Evolutionary conservation across 768 basidiomycete genomes (phyloP), one percentile per base, ranked within the genome.

Genomic region (Austroboletus eburneus): DNA sequence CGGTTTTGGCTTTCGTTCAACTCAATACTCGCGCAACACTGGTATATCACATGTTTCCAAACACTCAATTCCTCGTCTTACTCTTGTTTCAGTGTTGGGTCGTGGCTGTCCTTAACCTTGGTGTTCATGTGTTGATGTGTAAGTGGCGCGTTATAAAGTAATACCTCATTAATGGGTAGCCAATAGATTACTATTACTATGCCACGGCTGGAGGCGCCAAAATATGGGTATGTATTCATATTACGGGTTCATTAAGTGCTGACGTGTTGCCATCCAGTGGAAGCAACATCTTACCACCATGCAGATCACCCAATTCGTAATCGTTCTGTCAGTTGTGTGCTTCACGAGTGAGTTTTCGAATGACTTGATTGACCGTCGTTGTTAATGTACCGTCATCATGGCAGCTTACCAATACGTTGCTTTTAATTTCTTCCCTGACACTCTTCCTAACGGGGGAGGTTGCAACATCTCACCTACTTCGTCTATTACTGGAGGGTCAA

Each of bases 81-180:
- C 37, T 14, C 33, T 12, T 49, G 35, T 42, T 39, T 18, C 51
- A 93, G 90, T 93, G 91, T 56, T 97, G 94, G 94, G 79, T 89
- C 48, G 85, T 88, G 46, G 95, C 94, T 65, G 69, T 73, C 44
- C 83, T 94, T 52, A 97, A 97, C 73, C 73, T 96, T 45, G 70
- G 75, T 39, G 91, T 97, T 43, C 94, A 98, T 69, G 92, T 96
- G 59, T 69, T 95, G 56, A 98, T 98, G 94, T 97, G 89, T 92
- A 68, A 62, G 86, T 77, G 35, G 30, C 20, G 14, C 39, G 17
- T 27, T 27, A 27, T 38, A 39, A 32, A 10, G 24, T 33, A 5
- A 17, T 45, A 23, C 49, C 43, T 25, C 17, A 32, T 39, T 53
- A 29, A 41, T 12, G 17, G 29, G 39, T 43, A 32, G 20, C 41